A percentile compares a stretch with the other conserved stretches of the same genome.
phyloP scores from a whole-genome alignment of 192 early-diverging fungal genomes.

The Coemansia guatemalensis region DNA sequence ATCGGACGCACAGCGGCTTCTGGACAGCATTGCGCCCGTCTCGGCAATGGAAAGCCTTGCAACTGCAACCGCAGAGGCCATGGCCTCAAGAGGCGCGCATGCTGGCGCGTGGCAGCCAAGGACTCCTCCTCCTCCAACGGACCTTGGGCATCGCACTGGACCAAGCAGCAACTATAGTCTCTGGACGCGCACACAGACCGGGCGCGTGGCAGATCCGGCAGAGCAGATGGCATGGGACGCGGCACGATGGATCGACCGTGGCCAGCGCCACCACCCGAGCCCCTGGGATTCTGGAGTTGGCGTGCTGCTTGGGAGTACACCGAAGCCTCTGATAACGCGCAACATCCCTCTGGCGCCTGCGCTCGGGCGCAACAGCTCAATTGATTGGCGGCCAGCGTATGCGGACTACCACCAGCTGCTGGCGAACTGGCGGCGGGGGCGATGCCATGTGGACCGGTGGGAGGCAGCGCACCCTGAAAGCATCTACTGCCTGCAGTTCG shows the following conservation, averaged over 20 bases:
- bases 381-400: constrained; percentile 79
- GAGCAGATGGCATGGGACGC: not conserved
- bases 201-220: not conserved
- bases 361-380: constrained; percentile 6
- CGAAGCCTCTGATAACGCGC: not conserved
- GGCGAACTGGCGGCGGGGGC: constrained; percentile 70
- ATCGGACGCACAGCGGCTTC: not conserved
- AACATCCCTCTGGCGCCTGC: not conserved
- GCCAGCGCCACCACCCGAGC: not conserved
- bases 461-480: constrained; percentile 76
- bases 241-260: not conserved
- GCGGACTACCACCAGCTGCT: constrained; percentile 63
- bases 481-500: constrained; percentile 84
- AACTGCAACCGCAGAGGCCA: constrained; percentile 5
- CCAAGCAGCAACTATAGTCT: not conserved
- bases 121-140: not conserved
- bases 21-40: not conserved
- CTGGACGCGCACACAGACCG: not conserved
- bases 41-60: constrained; percentile 13
- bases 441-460: constrained; percentile 60
- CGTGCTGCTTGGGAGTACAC: not conserved
- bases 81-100: not conserved
- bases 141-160: not conserved
- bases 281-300: not conserved
- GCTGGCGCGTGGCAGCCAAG: not conserved